These are phyloP conservation scores for Hypoxylon sp. DNA, from an alignment of 2,329 filamentous ascomycete genomes.

Conservation along the genomic window DNA sequence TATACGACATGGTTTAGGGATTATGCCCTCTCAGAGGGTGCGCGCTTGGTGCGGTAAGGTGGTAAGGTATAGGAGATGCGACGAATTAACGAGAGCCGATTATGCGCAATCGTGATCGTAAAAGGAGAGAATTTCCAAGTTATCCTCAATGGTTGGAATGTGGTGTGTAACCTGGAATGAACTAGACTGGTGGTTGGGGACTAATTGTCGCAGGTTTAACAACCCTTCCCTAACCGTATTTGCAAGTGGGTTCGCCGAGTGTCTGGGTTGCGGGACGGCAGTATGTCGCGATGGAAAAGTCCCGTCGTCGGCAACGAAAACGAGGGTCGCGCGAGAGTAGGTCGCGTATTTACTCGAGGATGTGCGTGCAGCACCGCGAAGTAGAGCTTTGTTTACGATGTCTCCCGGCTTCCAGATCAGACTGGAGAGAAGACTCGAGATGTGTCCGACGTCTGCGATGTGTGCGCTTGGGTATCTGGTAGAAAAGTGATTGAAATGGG, in stretches of 20 bases:
- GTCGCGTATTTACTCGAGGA: slow-evolving; percentile 19
- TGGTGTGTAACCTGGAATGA: slow-evolving; percentile 22
- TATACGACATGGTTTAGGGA: slow-evolving; percentile 70
- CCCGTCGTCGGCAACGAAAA: slow-evolving; percentile 15
- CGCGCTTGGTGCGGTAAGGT: slow-evolving; percentile 30
- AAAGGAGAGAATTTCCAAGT: slow-evolving; percentile 17
- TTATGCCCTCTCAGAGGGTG: slow-evolving; percentile 29
- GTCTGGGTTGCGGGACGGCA: slow-evolving; percentile 12
- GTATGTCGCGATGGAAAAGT: no score
- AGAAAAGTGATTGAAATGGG: slow-evolving; percentile 17
- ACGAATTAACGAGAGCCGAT: slow-evolving; percentile 22
- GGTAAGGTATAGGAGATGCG: slow-evolving; percentile 19
- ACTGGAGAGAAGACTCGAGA: background rate
- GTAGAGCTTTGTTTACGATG: slow-evolving; percentile 12
- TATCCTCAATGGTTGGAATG: slow-evolving; percentile 24
- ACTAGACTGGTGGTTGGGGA: slow-evolving; percentile 2
- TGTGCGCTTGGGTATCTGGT: slow-evolving; percentile 7
- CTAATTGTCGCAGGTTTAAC: slow-evolving; percentile 12
- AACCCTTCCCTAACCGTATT: slow-evolving; percentile 19
- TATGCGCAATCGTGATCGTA: slow-evolving; percentile 25
- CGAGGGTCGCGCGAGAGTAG: slow-evolving; percentile 8
- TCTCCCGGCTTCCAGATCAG: background rate
- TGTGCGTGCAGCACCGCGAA: slow-evolving; percentile 3
- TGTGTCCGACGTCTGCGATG: background rate
- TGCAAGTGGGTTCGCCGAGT: slow-evolving; percentile 20